Evolutionary conservation across 2,329 filamentous ascomycete species (phyloP).

Genomic region (Zymoseptoria ardabiliae): DNA sequence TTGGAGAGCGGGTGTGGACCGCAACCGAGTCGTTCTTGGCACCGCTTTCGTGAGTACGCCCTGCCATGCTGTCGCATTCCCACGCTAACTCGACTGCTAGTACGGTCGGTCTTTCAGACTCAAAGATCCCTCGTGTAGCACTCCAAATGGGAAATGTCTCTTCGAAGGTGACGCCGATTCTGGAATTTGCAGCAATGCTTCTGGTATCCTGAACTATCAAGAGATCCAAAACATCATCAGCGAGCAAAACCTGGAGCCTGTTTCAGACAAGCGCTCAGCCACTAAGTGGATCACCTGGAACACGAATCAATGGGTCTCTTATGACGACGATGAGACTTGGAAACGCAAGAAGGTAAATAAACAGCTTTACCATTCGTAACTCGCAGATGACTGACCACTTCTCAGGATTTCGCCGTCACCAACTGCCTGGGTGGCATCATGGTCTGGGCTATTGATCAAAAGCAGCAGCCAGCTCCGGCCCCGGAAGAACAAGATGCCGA

Average conservation of each 20-base stretch:
- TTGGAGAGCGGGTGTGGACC: constrained; percentile 37
- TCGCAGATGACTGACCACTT: no score
- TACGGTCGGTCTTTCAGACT: constrained; percentile 37
- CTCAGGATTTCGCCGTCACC: no score
- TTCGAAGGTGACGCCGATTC: constrained; percentile 12
- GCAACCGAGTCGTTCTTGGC: constrained; percentile 39
- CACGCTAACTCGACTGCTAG: no score
- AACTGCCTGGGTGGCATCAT: constrained; percentile 22
- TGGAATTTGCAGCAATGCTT: constrained; percentile 23
- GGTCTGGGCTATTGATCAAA: constrained; percentile 23
- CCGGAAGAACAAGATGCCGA: no score
- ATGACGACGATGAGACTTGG: constrained; percentile 34
- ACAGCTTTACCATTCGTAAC: no score
- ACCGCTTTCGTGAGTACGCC: constrained; percentile 33
- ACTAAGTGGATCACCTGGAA: constrained; percentile 31
- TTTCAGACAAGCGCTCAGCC: constrained; percentile 14
- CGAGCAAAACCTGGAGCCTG: not conserved
- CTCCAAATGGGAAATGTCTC: constrained; percentile 10
- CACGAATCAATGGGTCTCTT: constrained; percentile 35
- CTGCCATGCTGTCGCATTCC: no score
- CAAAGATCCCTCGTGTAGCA: constrained; percentile 12
- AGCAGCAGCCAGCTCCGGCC: constrained; percentile 7
- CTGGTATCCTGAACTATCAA: constrained; percentile 13
- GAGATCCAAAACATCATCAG: constrained; percentile 22
- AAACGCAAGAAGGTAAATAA: constrained; percentile 29